A percentile compares a stretch with the other conserved stretches of the same genome.
Evolutionary conservation across 2,329 filamentous ascomycete species (phyloP).

Genomic region (Paecilomyces sp.): DNA sequence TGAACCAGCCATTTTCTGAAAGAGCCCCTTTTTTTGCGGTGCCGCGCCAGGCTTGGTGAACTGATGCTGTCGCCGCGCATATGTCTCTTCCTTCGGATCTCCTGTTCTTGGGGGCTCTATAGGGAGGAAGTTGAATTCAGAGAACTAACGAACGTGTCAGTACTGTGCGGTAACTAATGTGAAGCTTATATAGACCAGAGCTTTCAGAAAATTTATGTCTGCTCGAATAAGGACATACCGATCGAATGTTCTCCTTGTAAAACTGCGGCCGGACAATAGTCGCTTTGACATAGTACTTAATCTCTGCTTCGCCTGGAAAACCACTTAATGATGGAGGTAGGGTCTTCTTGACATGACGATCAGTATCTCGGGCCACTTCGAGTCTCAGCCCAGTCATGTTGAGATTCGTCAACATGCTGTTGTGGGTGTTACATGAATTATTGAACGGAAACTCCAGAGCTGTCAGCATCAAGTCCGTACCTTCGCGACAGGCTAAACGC

Average conservation of each 20-base stretch:
- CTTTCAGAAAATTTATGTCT: neutral
- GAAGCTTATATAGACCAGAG: neutral
- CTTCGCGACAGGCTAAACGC: neutral
- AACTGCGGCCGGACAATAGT: constrained; percentile 83
- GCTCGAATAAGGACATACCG: constrained; percentile 20
- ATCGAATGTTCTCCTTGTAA: constrained; percentile 81
- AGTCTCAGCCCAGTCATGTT: constrained; percentile 39
- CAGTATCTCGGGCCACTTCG: constrained; percentile 37
- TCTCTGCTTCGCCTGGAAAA: constrained; percentile 79
- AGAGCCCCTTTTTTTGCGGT: constrained; percentile 53
- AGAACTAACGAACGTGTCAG: constrained; percentile 25
- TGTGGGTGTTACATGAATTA: constrained; percentile 39
- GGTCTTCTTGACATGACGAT: constrained; percentile 71
- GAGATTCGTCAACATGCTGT: constrained; percentile 39
- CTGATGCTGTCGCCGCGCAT: constrained; percentile 65
- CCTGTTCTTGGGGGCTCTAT: constrained; percentile 78
- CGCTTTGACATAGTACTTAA: constrained; percentile 92
- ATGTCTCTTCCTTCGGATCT: constrained; percentile 67
- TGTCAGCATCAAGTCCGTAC: neutral
- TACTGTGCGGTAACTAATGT: constrained; percentile 2
- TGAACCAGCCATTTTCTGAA: constrained; percentile 37
- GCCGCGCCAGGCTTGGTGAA: constrained; percentile 38
- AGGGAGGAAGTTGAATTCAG: constrained; percentile 77
- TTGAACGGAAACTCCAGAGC: constrained; percentile 40
- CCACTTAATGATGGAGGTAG: constrained; percentile 85